phyloP scores from a whole-genome alignment of 2,329 filamentous ascomycete genomes.

The Colletotrichum sp. region DNA sequence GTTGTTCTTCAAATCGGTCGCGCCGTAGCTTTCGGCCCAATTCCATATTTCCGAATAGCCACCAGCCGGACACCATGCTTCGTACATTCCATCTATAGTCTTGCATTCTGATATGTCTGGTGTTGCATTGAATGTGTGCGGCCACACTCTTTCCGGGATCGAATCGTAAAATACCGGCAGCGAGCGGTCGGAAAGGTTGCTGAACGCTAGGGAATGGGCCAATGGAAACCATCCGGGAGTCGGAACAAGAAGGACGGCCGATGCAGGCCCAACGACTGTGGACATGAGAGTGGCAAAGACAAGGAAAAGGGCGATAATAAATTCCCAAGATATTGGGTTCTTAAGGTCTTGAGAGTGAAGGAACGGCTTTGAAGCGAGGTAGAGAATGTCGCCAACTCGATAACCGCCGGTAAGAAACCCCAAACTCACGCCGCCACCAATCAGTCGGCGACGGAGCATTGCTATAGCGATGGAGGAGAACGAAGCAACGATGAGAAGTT shows the following conservation, averaged over 20 bases:
- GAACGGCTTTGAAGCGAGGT: neutral
- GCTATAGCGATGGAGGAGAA: slow-evolving; percentile 2
- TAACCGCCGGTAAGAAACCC: slow-evolving; percentile 15
- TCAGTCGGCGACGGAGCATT: neutral
- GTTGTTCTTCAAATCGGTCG: neutral
- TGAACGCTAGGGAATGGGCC: neutral
- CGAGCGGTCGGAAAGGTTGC: neutral
- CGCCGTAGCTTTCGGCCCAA: neutral
- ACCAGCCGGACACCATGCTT: neutral
- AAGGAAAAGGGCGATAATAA: neutral
- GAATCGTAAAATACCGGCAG: neutral
- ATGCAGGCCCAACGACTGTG: slow-evolving; percentile 12
- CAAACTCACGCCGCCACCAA: neutral
- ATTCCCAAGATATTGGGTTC: neutral
- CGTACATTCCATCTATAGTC: neutral
- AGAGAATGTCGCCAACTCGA: slow-evolving; percentile 8
- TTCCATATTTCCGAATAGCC: neutral
- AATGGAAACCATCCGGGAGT: neutral
- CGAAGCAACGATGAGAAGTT: slow-evolving; percentile 5
- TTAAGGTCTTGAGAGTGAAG: neutral
- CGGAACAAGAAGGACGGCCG: slow-evolving; percentile 13
- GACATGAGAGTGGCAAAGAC: slow-evolving; percentile 4
- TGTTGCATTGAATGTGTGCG: neutral
- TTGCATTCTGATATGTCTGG: neutral
- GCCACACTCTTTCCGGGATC: neutral